Evolutionary conservation across 805 yeast species (phyloP), one percentile per base, ranked within the genome.

Genomic region (Schizosaccharomyces osmophilus): DNA sequence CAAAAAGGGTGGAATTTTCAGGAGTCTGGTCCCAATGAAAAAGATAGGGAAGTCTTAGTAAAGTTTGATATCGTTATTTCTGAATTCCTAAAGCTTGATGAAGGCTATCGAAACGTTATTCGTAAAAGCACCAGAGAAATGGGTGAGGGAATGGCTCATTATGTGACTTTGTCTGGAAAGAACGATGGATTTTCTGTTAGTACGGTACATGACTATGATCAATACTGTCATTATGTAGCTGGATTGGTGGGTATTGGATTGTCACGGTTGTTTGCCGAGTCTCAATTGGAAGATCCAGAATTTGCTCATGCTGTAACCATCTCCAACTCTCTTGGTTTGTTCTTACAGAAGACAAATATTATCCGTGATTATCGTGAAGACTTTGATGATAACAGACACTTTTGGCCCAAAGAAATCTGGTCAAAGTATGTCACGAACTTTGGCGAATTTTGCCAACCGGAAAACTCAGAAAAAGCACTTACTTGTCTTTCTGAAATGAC

Each of bases 121-220:
- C 79, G 78, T 66, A 87, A 83, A 64, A 86, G 88, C 67, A 82
- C 95, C 59, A 66, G 75, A 62, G 77, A 83, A 71, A 93, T 93
- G 98, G 98, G 97, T 63, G 82, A 86, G 66, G 98, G 98, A 62
- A 93, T 93, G 98, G 97, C 97, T 41, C 88, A 87, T 69, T 93
- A 89, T 72, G 66, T 67, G 61, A 24, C 48, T 9, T 75, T 78
- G 67, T 82, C 84, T 68, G 93, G 84, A 61, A 78, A 83, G 64
- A 86, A 86, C 74, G 87, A 87, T 70, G 70, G 79, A 65, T 80
- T 81, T 64, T 97, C 97, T 1, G 82, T 93, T 59, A 75, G 74
- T 59, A 87, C 96, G 1, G 70, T 85, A 57, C 75, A 78, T 64
- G 97, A 88, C 69, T 93, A 85, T 70, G 89, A 93, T 70, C 76